Evolutionary conservation across 2,329 filamentous ascomycete species (phyloP).

Genomic region (Phoma herbarum): DNA sequence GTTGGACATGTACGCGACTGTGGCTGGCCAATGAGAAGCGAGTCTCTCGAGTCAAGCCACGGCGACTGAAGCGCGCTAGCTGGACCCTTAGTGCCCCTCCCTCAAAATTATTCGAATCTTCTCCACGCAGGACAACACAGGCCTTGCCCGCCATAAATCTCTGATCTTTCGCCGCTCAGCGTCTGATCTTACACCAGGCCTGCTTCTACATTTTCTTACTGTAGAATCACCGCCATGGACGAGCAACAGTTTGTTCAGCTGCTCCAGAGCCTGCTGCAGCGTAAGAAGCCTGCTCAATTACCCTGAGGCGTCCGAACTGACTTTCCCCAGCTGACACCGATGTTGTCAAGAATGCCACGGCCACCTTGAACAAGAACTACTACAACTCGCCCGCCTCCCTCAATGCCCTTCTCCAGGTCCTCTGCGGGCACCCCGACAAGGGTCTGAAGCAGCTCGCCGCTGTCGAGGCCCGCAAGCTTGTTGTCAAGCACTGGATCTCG

Average conservation of each 20-base stretch:
- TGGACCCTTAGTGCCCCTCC: conserved; percentile 11
- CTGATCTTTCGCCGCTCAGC: conserved; percentile 33
- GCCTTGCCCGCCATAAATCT: conserved; percentile 30
- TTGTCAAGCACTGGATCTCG: conserved; percentile 84
- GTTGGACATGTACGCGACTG: conserved; percentile 1
- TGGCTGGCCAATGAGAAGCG: conserved; percentile 12
- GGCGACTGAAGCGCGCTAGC: conserved; percentile 7
- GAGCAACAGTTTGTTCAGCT: conserved; percentile 85
- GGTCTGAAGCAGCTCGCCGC: conserved; percentile 88
- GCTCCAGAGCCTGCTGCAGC: conserved; percentile 86
- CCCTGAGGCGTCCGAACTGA: conserved; percentile 41
- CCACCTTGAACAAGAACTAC: conserved; percentile 90
- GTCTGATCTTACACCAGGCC: conserved; percentile 32
- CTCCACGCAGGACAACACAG: conserved; percentile 32
- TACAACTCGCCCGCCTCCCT: conserved; percentile 87
- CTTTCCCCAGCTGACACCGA: conserved; percentile 72
- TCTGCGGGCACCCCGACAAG: conserved; percentile 76
- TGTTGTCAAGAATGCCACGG: conserved; percentile 84
- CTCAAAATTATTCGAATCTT: conserved; percentile 26
- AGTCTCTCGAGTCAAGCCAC: background rate
- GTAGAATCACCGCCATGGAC: conserved; percentile 66
- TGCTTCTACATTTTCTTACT: conserved; percentile 33
- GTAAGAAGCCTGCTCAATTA: conserved; percentile 63
- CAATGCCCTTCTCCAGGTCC: conserved; percentile 84
- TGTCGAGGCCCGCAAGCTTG: conserved; percentile 85